These are phyloP conservation scores for Chaetothyriales sp. DNA, from an alignment of 2,329 filamentous ascomycete genomes.

Conservation along the genomic window DNA sequence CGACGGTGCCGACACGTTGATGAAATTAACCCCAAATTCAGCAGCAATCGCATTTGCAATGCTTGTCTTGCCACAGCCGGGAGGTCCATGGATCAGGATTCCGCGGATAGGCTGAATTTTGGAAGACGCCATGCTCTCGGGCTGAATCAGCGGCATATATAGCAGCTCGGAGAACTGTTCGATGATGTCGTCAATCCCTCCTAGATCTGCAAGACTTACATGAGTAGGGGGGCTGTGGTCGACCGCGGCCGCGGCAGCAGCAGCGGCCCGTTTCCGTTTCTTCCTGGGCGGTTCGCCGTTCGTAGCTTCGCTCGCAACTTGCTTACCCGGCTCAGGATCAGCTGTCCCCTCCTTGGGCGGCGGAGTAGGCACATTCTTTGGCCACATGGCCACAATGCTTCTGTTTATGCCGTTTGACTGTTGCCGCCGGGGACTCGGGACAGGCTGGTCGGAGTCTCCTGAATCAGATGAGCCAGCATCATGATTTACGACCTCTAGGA, in stretches of 20 bases:
- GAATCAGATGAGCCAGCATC: conserved; percentile 41
- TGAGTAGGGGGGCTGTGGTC: conserved; percentile 54
- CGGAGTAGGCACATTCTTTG: conserved; percentile 16
- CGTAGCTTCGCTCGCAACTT: not conserved
- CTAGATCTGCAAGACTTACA: conserved; percentile 57
- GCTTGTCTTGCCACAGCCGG: conserved; percentile 76
- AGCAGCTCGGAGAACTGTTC: conserved; percentile 56
- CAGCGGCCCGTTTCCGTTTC: conserved; percentile 41
- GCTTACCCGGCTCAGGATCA: not conserved
- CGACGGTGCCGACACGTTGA: conserved; percentile 68
- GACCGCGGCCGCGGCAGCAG: conserved; percentile 34
- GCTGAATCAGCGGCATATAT: conserved; percentile 56
- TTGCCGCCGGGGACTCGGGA: conserved; percentile 17
- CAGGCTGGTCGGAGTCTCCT: conserved; percentile 31
- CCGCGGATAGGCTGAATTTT: conserved; percentile 59
- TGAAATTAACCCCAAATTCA: conserved; percentile 61
- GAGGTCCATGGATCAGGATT: conserved; percentile 67
- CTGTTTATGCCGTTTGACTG: conserved; percentile 50
- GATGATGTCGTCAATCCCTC: conserved; percentile 61
- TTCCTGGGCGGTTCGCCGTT: conserved; percentile 52
- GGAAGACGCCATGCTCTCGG: conserved; percentile 50
- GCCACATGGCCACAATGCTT: conserved; percentile 49
- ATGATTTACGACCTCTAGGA: conserved; percentile 56
- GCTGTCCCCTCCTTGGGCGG: conserved; percentile 1
- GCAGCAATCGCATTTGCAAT: conserved; percentile 69